Evolutionary conservation across 108 stramenopile species (phyloP).

Genomic region (Hondaea fermentalgiana): DNA sequence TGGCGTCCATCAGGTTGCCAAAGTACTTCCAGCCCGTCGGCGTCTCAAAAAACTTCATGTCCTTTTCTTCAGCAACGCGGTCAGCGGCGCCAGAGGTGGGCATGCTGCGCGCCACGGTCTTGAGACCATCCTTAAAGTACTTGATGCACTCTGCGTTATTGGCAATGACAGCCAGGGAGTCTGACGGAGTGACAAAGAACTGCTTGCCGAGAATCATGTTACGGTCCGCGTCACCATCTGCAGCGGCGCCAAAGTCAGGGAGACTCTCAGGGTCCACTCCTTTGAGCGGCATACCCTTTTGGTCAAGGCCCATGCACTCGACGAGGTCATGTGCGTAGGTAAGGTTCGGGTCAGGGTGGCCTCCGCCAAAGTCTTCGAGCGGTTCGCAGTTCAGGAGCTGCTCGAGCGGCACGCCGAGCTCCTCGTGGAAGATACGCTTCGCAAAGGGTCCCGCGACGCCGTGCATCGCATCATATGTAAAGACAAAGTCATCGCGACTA

Average conservation of each 20-base stretch:
- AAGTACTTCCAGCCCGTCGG: slow-evolving; percentile 99
- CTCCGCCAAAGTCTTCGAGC: slow-evolving; percentile 91
- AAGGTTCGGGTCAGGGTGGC: slow-evolving; percentile 98
- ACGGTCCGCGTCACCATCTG: slow-evolving; percentile 98
- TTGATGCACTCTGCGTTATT: slow-evolving; percentile 90
- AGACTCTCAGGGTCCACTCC: slow-evolving; percentile 48
- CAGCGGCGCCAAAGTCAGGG: slow-evolving; percentile 94
- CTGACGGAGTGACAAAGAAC: slow-evolving; percentile 99
- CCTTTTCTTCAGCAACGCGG: slow-evolving; percentile 84
- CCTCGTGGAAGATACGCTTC: slow-evolving; percentile 81
- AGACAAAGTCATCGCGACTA: slow-evolving; percentile 79
- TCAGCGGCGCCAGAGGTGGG: slow-evolving; percentile 97
- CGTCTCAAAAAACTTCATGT: slow-evolving; percentile 85
- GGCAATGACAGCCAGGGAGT: slow-evolving; percentile 94
- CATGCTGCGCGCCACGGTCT: slow-evolving; percentile 96
- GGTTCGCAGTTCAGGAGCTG: slow-evolving; percentile 73
- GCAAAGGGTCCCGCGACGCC: slow-evolving; percentile 97
- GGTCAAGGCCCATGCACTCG: slow-evolving; percentile 76
- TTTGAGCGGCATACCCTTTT: slow-evolving; percentile 66
- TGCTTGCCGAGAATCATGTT: slow-evolving; percentile 98
- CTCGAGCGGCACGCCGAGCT: slow-evolving; percentile 68
- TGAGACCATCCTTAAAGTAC: slow-evolving; percentile 85
- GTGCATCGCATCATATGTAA: slow-evolving; percentile 96
- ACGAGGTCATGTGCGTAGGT: slow-evolving; percentile 98
- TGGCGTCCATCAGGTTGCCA: slow-evolving; percentile 98